These are phyloP conservation scores for Elaphomyces granulatus DNA, from an alignment of 495 filamentous ascomycete species.

Conservation along the genomic window DNA sequence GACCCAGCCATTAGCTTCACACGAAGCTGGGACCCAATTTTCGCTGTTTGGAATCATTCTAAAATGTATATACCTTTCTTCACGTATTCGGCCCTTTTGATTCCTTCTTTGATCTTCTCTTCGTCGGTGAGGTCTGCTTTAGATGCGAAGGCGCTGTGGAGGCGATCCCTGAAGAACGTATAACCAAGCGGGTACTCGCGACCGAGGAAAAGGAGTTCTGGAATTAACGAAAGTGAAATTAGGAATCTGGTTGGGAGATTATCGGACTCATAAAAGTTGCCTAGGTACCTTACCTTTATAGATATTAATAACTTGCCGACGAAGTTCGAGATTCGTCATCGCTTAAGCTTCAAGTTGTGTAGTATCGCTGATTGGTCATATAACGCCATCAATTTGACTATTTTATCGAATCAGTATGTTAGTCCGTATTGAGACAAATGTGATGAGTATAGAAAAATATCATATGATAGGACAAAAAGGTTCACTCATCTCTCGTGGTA, in stretches of 20 bases:
- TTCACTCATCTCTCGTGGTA: too few species aligned
- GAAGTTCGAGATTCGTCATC: constrained; percentile 44
- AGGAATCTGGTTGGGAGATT: background rate
- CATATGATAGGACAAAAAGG: too few species aligned
- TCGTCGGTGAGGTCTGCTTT: constrained; percentile 58
- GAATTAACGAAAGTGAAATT: background rate
- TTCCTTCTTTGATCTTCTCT: constrained; percentile 55
- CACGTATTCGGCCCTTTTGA: constrained; percentile 70
- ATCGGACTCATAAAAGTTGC: background rate
- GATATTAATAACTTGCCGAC: constrained; percentile 68
- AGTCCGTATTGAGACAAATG: too few species aligned
- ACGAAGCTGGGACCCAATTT: too few species aligned
- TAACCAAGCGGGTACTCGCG: constrained; percentile 81
- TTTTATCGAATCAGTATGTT: too few species aligned
- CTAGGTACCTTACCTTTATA: constrained; percentile 67
- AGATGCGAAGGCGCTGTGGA: constrained; percentile 72
- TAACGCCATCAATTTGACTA: too few species aligned
- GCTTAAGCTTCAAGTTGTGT: too few species aligned
- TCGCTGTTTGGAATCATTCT: background rate
- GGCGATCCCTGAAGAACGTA: constrained; percentile 61
- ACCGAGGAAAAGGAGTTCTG: constrained; percentile 75
- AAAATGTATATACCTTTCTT: constrained; percentile 56
- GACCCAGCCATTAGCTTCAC: background rate
- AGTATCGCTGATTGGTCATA: too few species aligned
- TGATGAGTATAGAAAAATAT: too few species aligned